Evolutionary conservation across 345 rosid species (phyloP), one percentile per base, ranked within the genome.

Genomic region (Brassica carinata): DNA sequence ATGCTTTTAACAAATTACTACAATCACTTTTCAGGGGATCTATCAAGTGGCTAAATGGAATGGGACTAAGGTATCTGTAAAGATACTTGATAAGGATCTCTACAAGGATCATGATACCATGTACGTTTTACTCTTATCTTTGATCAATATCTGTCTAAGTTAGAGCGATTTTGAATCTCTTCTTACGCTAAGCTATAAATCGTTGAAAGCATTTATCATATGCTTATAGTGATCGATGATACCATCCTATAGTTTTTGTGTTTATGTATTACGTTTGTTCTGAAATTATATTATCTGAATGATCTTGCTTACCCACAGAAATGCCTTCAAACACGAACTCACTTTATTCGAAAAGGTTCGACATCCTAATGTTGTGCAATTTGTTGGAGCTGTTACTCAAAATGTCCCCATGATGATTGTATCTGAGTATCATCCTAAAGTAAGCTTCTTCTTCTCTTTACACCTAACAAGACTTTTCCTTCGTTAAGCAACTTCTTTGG

Each of bases 11-110:
- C 71, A 31, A 59, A 10, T 3, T 29, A 19, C 15, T 59, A 27
- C 29, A 14, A 48, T 48, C 48, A 73, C 51, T 55, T 82, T 3
- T 23, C 94, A 96, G 98, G 99, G 99, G 67, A 74, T 88, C 62
- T 96, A 90, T 89, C 99, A 96, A 91, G 91, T 92, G 76, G 99
- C 99, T 80, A 96, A 92, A 81, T 96, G 99, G 99, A 96, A 96
- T 74, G 99, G 99, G 72, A 93, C 99, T 67, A 93, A 93, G 86
- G 97, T 96, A 65, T 81, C 92, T 59, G 97, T 93, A 15, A 96
- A 96, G 97, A 96, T 96, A 83, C 88, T 96, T 48, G 98, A 93
- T 82, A 90, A 82, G 80, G 94, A 92, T 68, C 84, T 88, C 83
- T 88, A 81, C 72, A 78, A 90, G 63, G 91, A 93, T 64, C 91